These are phyloP conservation scores for Ballota nigra DNA, from an alignment of 257 asterid species.

Conservation along the genomic window DNA sequence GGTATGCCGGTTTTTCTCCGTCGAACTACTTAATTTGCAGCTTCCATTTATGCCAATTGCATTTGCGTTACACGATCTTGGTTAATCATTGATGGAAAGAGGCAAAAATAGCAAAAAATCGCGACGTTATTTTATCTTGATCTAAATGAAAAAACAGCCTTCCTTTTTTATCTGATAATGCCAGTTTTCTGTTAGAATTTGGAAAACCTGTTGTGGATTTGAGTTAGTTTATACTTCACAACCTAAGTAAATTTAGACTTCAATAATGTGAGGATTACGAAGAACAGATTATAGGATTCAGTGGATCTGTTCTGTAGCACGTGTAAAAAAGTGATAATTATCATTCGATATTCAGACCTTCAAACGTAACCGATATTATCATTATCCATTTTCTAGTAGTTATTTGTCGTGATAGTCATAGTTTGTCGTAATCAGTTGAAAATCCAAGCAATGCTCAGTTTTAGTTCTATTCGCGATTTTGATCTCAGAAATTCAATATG, in stretches of 20 bases:
- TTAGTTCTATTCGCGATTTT: background rate
- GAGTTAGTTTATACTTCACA: too few relatives aligned
- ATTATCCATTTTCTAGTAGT: background rate
- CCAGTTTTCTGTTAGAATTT: background rate
- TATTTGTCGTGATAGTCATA: background rate
- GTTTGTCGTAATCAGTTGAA: background rate
- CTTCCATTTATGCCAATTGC: background rate
- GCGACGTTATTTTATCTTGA: background rate
- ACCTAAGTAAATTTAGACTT: too few relatives aligned
- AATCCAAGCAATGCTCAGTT: background rate
- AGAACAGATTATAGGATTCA: background rate
- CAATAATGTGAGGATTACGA: background rate
- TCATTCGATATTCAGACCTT: background rate
- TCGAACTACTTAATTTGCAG: background rate
- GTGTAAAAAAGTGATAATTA: background rate
- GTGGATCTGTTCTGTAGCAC: background rate
- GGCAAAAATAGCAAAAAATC: background rate
- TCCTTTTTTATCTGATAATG: background rate
- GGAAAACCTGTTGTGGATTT: background rate
- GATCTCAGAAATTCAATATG: background rate
- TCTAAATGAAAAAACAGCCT: background rate
- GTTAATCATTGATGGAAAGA: background rate
- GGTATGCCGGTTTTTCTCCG: conserved; percentile 34
- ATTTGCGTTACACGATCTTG: background rate
- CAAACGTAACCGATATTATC: background rate